Evolutionary conservation across 441 rosid species (phyloP).

Genomic region (Corymbia calophylla): DNA sequence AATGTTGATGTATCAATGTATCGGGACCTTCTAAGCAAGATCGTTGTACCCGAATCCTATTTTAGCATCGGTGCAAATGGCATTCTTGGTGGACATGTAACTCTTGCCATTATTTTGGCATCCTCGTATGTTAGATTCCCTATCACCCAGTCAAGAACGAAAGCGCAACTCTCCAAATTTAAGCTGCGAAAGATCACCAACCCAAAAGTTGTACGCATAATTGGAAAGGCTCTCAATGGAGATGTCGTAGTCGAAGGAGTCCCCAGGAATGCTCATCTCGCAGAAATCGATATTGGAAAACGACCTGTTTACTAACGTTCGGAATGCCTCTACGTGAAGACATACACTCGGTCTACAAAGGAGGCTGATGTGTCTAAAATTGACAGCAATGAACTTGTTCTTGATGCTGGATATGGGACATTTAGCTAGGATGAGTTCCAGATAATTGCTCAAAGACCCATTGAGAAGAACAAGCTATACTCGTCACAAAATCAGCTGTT

Average conservation of each 20-base stretch:
- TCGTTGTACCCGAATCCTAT: neutral
- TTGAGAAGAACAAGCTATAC: neutral
- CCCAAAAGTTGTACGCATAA: neutral
- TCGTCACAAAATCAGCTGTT: neutral
- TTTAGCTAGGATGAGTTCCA: too few relatives aligned
- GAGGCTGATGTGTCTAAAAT: neutral
- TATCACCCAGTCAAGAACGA: slow-evolving; percentile 9
- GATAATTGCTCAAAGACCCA: neutral
- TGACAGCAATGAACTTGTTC: neutral
- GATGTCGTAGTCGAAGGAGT: neutral
- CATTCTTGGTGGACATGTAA: slow-evolving; percentile 4
- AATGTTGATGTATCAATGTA: too few relatives aligned
- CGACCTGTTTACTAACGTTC: neutral
- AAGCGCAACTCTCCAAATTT: neutral
- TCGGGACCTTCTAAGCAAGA: neutral
- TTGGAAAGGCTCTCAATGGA: neutral
- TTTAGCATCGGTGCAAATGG: neutral
- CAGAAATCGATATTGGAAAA: neutral
- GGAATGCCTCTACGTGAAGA: neutral
- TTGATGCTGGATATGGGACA: neutral
- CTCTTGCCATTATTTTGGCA: neutral
- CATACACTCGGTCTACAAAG: neutral
- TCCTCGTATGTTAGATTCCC: neutral
- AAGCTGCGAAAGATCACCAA: too few relatives aligned
- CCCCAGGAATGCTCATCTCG: neutral